A percentile compares a stretch with the other conserved stretches of the same genome.
These are phyloP conservation scores for Monosporascus sp. DNA, from an alignment of 2,329 filamentous ascomycete species.

Conservation along the genomic window DNA sequence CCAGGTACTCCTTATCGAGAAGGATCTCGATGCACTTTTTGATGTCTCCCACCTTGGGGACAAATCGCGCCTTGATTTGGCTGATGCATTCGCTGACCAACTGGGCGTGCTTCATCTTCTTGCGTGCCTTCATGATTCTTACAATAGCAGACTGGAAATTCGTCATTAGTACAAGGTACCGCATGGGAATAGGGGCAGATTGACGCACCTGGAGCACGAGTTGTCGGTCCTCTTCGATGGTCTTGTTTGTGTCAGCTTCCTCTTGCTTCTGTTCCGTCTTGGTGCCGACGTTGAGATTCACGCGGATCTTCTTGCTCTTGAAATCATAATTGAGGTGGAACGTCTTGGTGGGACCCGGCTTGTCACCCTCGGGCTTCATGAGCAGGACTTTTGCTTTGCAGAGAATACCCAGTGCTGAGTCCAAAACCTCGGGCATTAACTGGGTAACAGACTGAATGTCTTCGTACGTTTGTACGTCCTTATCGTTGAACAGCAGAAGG, in stretches of 20 bases:
- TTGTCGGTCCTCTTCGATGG: constrained; percentile 96
- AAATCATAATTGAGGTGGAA: constrained; percentile 91
- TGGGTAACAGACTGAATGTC: constrained; percentile 80
- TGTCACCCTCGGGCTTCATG: constrained; percentile 65
- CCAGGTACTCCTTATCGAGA: constrained; percentile 97
- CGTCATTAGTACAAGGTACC: constrained; percentile 4
- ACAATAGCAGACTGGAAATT: constrained; percentile 82
- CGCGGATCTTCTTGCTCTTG: constrained; percentile 96
- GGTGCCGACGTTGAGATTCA: constrained; percentile 92
- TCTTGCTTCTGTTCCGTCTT: constrained; percentile 96
- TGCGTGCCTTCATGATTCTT: constrained; percentile 98
- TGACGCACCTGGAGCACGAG: constrained; percentile 84
- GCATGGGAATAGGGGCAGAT: background rate
- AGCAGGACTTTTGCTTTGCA: constrained; percentile 88
- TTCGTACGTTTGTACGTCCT: constrained; percentile 77
- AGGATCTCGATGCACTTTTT: constrained; percentile 99
- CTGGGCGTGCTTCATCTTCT: constrained; percentile 96
- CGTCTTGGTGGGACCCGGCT: constrained; percentile 70
- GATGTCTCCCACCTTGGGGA: constrained; percentile 90
- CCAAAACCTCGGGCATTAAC: constrained; percentile 74
- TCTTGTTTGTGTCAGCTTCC: constrained; percentile 97
- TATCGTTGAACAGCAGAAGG: constrained; percentile 89
- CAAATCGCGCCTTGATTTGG: constrained; percentile 89
- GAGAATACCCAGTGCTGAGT: constrained; percentile 80
- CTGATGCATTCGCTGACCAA: constrained; percentile 93